A percentile compares a stretch with the other conserved stretches of the same genome.
These are phyloP conservation scores for Pythium rishiriense DNA, from an alignment of 352 stramenopile genomes.

Conservation along the genomic window DNA sequence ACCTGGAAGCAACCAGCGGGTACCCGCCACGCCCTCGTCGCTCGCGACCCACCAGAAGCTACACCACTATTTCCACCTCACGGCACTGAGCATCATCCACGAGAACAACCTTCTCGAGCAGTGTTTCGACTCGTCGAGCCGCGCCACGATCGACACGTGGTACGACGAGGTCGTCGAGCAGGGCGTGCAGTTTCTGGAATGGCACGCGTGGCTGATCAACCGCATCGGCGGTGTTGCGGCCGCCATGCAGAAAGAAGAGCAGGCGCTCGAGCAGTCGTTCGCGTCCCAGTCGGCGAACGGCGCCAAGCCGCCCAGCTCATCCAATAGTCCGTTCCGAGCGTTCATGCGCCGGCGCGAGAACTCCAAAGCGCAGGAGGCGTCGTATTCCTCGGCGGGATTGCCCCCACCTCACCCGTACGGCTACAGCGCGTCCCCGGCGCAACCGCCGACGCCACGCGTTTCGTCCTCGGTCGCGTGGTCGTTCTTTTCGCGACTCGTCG, in stretches of 20 bases:
- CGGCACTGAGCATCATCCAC: conserved; percentile 84
- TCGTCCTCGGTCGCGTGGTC: conserved; percentile 64
- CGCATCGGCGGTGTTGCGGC: conserved; percentile 69
- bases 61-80: conserved; percentile 88
- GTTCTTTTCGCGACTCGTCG: conserved; percentile 62
- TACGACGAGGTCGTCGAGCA: conserved; percentile 74
- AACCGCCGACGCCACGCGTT: conserved; percentile 31
- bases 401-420: conserved; percentile 8
- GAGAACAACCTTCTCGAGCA: conserved; percentile 81
- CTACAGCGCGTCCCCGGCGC: conserved; percentile 8
- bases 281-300: conserved; percentile 1
- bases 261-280: conserved; percentile 23
- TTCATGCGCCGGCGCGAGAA: conserved; percentile 21
- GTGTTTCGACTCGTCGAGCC: conserved; percentile 79
- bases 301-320: conserved; percentile 8
- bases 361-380: conserved; percentile 6
- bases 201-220: conserved; percentile 84
- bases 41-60: conserved; percentile 81
- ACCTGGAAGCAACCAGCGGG: conserved; percentile 33
- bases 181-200: conserved; percentile 75
- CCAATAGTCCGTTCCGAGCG: conserved; percentile 27
- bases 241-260: conserved; percentile 44
- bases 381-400: neutral
- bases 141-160: conserved; percentile 83
- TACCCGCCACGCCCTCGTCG: conserved; percentile 53